Base-by-base conservation (phyloP, 2,329 filamentous ascomycete species). In the Diaporthe ampelina region DNA sequence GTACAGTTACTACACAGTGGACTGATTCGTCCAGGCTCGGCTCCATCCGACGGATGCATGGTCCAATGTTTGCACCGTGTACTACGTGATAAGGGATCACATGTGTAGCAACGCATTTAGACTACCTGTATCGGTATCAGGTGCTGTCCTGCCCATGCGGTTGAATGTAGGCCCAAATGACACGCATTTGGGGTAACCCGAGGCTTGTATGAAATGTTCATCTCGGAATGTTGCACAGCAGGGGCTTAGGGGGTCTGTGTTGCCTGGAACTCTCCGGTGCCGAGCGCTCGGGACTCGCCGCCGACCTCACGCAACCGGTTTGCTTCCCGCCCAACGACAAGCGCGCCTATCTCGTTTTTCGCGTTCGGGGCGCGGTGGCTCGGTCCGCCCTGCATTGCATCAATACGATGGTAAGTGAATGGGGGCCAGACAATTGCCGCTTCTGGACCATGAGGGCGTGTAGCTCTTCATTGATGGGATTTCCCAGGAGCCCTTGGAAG, bases 251-350 rank as follows among this genome's bases (percentile, higher is more conserved):
- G 61, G 63, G 61, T 24, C 45, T 13, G 61, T 67, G 43, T 50
- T 3, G 10, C 61, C 40, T 35, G 3, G 21, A 50, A 17, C 43
- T 24, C 45, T 52, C 29, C 61, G 63, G 45, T 52, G 63, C 63
- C 63, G 63, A 67, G 45, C n/a, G 45, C 63, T 67, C 32, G 63
- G 63, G 61, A 37, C 45, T n/a, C 45, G 45, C 21, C 61, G 45
- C 26, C 29, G 7, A 37, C 10, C 19, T 32, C 26, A n/a, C 19
- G 15, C 32, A 61, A 29, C 15, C n/a, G n/a, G 26, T 13, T 21
- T 43, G 26, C 21, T 50, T 26, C 21, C 26, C 19, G 43, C 6
- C 11, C 50, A 8, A 17, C 3, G 19, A 24, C 17, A 24, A 48
- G 7, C 15, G 19, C 15, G 11, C n/a, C 37, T 65, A n/a, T 26